These are phyloP conservation scores for Termitomyces sp. DNA, from an alignment of 768 basidiomycete genomes.

Conservation along the genomic window DNA sequence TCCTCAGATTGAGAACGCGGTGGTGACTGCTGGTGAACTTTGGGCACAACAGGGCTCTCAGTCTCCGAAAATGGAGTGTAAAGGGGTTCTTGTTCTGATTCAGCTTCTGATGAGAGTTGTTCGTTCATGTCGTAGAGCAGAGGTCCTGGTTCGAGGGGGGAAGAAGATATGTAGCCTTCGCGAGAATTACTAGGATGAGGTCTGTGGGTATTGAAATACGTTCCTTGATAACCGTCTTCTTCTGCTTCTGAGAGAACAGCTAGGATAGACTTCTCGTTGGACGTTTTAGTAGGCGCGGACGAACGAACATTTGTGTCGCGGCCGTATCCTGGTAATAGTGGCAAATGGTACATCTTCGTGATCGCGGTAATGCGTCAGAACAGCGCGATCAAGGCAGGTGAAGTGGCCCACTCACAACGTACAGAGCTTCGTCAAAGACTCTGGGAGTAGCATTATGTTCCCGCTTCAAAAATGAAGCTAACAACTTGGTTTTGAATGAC, in stretches of 20 bases:
- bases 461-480: constrained; percentile 82
- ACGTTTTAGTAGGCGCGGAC: constrained; percentile 52
- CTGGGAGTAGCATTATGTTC: constrained; percentile 89
- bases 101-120: constrained; percentile 3
- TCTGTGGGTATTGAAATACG: constrained; percentile 56
- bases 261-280: constrained; percentile 52
- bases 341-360: constrained; percentile 81
- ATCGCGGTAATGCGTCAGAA: neutral
- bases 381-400: neutral
- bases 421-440: constrained; percentile 90
- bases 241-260: constrained; percentile 80
- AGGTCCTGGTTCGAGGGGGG: constrained; percentile 29
- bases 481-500: constrained; percentile 74
- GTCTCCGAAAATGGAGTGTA: constrained; percentile 5
- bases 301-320: constrained; percentile 83
- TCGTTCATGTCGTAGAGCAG: constrained; percentile 2
- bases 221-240: constrained; percentile 83
- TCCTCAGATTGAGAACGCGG: constrained; percentile 28
- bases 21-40: constrained; percentile 5
- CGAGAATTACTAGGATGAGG: constrained; percentile 26
- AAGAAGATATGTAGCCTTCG: constrained; percentile 64
- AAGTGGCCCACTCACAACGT: constrained; percentile 59
- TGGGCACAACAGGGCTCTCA: neutral
- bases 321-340: constrained; percentile 87
- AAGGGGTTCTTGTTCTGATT: constrained; percentile 8